Evolutionary conservation across 2,329 filamentous ascomycete genomes (phyloP), one percentile per base, ranked within the genome.

Genomic region (Xylaria sp.): DNA sequence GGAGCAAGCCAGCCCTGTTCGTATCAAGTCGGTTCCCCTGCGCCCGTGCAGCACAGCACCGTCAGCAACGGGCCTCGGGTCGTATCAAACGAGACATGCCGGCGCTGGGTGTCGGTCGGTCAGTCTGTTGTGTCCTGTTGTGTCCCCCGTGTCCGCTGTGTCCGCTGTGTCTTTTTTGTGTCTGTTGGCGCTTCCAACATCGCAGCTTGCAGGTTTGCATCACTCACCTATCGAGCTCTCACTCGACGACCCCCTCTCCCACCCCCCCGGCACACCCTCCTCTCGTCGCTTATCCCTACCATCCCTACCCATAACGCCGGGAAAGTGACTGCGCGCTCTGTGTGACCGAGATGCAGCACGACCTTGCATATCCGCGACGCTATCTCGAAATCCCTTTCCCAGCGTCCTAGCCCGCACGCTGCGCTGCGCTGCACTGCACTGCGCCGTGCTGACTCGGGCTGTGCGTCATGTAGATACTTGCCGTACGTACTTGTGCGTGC

Each of bases 301-400:
- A 70, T 72, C 70, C 69, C 69, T 70, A 70, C 68, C 70, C 69
- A 71, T 67, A 68, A 66, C 60, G 64, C 67, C 67, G 64, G 68
- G 64, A 61, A 64, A 56, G 44, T 57, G 51, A 56, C 55, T 59
- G 65, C 38, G 58, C 59, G 58, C 63, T 60, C 63, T 69, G 62
- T 69, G 67, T 67, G 60, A 70, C 66, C 48, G 23, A 62, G 52
- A 66, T 67, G 67, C 66, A 66, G 62, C 63, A 64, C 61, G 55
- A 64, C 63, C 67, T 63, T 68, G 66, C 66, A 68, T 69, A 65
- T 64, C 67, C 64, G 66, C 60, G 43, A 66, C 65, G 60, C 60
- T 62, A 59, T 62, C 43, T 54, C 44, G 54, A 62, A 59, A 65
- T 66, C 58, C 51, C 62, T 55, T 62, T 57, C 58, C 55, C 58